Percentiles rank a stretch among this genome's conserved stretches.
Evolutionary conservation across 768 basidiomycete genomes (phyloP).

Genomic region (Hypholoma fasciculare): DNA sequence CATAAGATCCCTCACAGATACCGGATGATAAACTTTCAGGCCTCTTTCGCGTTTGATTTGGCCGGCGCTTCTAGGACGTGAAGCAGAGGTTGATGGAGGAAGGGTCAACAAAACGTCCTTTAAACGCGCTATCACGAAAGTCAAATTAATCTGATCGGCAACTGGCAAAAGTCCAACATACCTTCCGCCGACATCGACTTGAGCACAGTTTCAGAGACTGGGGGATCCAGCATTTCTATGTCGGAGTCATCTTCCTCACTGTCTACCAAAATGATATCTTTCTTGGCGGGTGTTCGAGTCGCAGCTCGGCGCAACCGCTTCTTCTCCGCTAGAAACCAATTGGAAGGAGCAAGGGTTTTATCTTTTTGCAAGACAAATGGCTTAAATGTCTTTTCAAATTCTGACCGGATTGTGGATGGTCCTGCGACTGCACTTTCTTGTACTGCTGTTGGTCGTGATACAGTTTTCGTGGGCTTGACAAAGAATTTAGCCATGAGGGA

Average conservation of each 20-base stretch:
- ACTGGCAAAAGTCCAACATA: slow-evolving; percentile 19
- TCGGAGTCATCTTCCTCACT: slow-evolving; percentile 37
- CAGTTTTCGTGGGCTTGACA: slow-evolving; percentile 50
- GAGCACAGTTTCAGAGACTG: slow-evolving; percentile 24
- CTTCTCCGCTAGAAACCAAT: slow-evolving; percentile 56
- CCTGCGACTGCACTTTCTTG: slow-evolving; percentile 30
- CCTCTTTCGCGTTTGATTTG: slow-evolving; percentile 18
- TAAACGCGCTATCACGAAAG: slow-evolving; percentile 34
- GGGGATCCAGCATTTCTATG: slow-evolving; percentile 25
- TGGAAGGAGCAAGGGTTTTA: slow-evolving; percentile 67
- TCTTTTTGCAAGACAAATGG: slow-evolving; percentile 82
- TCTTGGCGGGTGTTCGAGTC: slow-evolving; percentile 20
- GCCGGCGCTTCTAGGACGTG: slow-evolving; percentile 12
- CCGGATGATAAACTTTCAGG: slow-evolving; percentile 36
- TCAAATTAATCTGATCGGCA: neutral
- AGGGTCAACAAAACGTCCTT: slow-evolving; percentile 34
- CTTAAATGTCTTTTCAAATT: slow-evolving; percentile 77
- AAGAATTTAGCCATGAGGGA: slow-evolving; percentile 82
- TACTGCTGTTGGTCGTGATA: slow-evolving; percentile 24
- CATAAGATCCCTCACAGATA: slow-evolving; percentile 50
- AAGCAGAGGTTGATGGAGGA: slow-evolving; percentile 24
- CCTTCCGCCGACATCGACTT: slow-evolving; percentile 40
- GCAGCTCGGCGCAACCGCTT: slow-evolving; percentile 21
- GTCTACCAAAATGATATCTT: slow-evolving; percentile 63
- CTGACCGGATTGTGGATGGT: slow-evolving; percentile 45